Evolutionary conservation across 2,329 filamentous ascomycete species (phyloP).

Genomic region (Cordyceps cateniannulata): DNA sequence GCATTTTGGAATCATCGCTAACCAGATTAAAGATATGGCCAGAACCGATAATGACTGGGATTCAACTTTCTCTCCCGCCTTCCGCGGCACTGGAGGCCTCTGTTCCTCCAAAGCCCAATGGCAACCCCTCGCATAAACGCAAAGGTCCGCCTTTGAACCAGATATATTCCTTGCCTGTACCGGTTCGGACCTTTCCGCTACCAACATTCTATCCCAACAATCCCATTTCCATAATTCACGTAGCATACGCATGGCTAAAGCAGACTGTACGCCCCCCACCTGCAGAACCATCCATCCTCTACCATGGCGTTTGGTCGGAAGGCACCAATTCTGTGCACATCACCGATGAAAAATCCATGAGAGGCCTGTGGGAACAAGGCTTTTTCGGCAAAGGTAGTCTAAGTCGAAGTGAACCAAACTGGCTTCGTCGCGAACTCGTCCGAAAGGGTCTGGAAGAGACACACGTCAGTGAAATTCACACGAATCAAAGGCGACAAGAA

Average conservation of each 20-base stretch:
- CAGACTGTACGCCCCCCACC: slow-evolving; percentile 63
- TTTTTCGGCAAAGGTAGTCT: slow-evolving; percentile 95
- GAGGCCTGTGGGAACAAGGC: slow-evolving; percentile 88
- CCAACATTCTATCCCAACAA: slow-evolving; percentile 89
- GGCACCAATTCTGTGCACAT: slow-evolving; percentile 80
- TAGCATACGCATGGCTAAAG: slow-evolving; percentile 69
- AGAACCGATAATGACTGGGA: slow-evolving; percentile 5
- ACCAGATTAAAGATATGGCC: neutral
- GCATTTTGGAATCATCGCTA: slow-evolving; percentile 14
- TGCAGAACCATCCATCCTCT: slow-evolving; percentile 56
- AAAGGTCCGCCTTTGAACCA: slow-evolving; percentile 49
- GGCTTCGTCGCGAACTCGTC: slow-evolving; percentile 77
- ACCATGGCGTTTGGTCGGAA: slow-evolving; percentile 73
- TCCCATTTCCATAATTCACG: slow-evolving; percentile 77
- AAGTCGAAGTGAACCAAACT: slow-evolving; percentile 90
- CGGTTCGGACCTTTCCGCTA: slow-evolving; percentile 74
- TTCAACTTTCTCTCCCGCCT: neutral
- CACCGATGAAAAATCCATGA: slow-evolving; percentile 66
- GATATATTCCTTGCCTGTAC: slow-evolving; percentile 76
- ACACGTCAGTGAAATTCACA: slow-evolving; percentile 77
- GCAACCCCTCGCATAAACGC: slow-evolving; percentile 23
- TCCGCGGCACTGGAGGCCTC: slow-evolving; percentile 16
- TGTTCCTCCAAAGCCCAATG: slow-evolving; percentile 17
- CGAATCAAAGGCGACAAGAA: slow-evolving; percentile 69
- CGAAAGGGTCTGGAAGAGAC: slow-evolving; percentile 56